These are phyloP conservation scores for Verruconis gallopava DNA, from an alignment of 2,329 filamentous ascomycete genomes.

Conservation along the genomic window DNA sequence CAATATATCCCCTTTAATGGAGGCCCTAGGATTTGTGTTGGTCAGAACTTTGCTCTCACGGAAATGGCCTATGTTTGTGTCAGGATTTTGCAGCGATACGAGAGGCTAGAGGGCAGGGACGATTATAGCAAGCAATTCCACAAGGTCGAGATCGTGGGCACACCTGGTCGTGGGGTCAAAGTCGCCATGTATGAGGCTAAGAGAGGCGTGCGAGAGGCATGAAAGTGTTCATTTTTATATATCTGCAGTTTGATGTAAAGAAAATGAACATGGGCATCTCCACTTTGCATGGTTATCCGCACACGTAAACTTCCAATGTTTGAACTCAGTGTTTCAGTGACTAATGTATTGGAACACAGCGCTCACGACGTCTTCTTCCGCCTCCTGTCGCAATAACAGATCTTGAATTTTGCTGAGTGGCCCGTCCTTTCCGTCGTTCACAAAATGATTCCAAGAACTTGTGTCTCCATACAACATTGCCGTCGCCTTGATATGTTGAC, in stretches of 20 bases:
- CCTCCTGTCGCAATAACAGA: conserved; percentile 76
- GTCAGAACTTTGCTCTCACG: conserved; percentile 38
- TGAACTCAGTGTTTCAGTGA: conserved; percentile 40
- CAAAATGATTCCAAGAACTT: conserved; percentile 98
- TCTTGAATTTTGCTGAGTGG: conserved; percentile 78
- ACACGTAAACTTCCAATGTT: too few species aligned
- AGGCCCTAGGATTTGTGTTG: conserved; percentile 34
- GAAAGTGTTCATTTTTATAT: too few species aligned
- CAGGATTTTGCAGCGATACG: conserved; percentile 32
- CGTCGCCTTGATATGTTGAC: conserved; percentile 76
- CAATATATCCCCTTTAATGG: conserved; percentile 34
- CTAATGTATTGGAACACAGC: conserved; percentile 99
- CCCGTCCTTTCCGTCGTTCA: conserved; percentile 55
- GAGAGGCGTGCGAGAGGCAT: too few species aligned
- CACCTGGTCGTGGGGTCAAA: conserved; percentile 12
- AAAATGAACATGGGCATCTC: too few species aligned
- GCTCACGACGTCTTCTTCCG: conserved; percentile 64
- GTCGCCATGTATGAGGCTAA: conserved; percentile 9
- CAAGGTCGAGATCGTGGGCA: conserved; percentile 14
- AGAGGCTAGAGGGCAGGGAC: conserved; percentile 23
- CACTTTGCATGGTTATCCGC: too few species aligned
- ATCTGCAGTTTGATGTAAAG: too few species aligned
- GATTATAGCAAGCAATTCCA: conserved; percentile 12
- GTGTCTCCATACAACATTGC: conserved; percentile 97
- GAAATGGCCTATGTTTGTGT: conserved; percentile 38